Evolutionary conservation across 306 rosid species (phyloP).

Genomic region (Comarum palustre): DNA sequence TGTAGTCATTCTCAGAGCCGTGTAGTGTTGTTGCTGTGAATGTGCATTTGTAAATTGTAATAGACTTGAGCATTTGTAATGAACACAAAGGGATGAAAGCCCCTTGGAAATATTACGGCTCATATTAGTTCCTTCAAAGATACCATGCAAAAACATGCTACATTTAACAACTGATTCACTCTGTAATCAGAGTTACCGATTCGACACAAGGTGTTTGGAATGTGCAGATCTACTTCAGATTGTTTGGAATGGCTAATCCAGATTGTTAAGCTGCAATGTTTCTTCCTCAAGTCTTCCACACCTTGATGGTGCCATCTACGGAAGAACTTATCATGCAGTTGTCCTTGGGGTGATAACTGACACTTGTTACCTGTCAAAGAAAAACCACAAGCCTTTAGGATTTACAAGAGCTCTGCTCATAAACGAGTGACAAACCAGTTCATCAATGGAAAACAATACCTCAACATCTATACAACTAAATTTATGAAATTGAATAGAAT

Average conservation of each 20-base stretch:
- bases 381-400: background rate
- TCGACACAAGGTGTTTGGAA: background rate
- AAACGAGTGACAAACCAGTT: background rate
- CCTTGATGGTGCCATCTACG: slow-evolving; percentile 66
- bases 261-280: background rate
- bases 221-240: background rate
- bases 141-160: background rate
- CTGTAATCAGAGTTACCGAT: background rate
- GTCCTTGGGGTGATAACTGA: slow-evolving; percentile 82
- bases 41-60: background rate
- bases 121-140: background rate
- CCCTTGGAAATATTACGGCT: background rate
- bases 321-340: slow-evolving; percentile 75
- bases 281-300: slow-evolving; percentile 65
- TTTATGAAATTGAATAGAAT: background rate
- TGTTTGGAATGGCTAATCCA: background rate
- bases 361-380: slow-evolving; percentile 76
- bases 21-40: background rate
- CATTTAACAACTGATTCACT: too few relatives aligned
- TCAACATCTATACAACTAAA: background rate
- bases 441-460: background rate
- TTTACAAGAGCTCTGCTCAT: too few relatives aligned
- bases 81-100: background rate
- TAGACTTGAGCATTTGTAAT: background rate
- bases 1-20: background rate